Evolutionary conservation across 2,329 filamentous ascomycete species (phyloP).

Genomic region (Botrytis pseudocinerea): DNA sequence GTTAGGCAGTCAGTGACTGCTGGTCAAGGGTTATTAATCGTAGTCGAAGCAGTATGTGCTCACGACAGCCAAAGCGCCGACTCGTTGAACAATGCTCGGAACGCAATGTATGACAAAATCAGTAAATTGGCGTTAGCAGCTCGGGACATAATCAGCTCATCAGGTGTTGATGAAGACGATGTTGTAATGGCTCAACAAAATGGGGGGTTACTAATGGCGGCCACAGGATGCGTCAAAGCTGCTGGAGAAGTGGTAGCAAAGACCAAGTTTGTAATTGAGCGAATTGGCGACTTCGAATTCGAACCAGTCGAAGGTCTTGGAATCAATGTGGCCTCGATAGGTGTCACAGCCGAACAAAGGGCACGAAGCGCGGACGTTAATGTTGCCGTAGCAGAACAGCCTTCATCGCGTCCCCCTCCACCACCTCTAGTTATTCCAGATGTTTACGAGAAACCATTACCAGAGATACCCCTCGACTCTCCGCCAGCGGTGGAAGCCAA

Average conservation of each 20-base stretch:
- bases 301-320: slow-evolving; percentile 54
- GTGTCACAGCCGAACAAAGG: slow-evolving; percentile 28
- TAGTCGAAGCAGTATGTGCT: slow-evolving; percentile 79
- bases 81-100: slow-evolving; percentile 66
- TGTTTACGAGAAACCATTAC: slow-evolving; percentile 65
- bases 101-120: slow-evolving; percentile 77
- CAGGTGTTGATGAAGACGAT: slow-evolving; percentile 67
- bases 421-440: slow-evolving; percentile 49
- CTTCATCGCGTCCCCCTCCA: slow-evolving; percentile 46
- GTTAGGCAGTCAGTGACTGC: slow-evolving; percentile 83
- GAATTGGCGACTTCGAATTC: slow-evolving; percentile 88
- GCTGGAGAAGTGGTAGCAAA: slow-evolving; percentile 90
- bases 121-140: slow-evolving; percentile 79
- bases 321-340: slow-evolving; percentile 50
- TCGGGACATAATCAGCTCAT: slow-evolving; percentile 71
- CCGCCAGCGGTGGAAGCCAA: slow-evolving; percentile 39
- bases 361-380: slow-evolving; percentile 34
- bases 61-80: slow-evolving; percentile 70
- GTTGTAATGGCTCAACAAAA: slow-evolving; percentile 81
- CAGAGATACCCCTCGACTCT: slow-evolving; percentile 55
- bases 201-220: slow-evolving; percentile 71
- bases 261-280: slow-evolving; percentile 80
- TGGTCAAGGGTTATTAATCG: slow-evolving; percentile 73
- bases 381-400: slow-evolving; percentile 21
- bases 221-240: slow-evolving; percentile 83